phyloP scores from a whole-genome alignment of 1,139 yeast genomes.

The Yamadazyma atlantica region DNA sequence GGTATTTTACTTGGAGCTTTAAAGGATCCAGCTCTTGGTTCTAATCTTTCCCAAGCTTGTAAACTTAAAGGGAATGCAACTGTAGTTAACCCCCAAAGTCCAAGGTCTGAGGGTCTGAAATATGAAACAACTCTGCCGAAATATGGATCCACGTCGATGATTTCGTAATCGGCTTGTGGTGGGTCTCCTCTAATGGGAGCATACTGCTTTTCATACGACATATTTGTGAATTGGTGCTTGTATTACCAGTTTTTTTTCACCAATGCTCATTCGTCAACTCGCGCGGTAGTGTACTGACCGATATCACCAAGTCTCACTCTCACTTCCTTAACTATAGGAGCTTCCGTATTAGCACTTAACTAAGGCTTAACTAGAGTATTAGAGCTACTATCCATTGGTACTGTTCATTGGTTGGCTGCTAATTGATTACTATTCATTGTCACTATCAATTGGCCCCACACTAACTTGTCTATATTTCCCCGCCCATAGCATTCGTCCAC shows the following conservation, averaged over 20 bases:
- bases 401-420: too few species aligned
- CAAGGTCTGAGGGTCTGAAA: conserved; percentile 69
- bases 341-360: too few species aligned
- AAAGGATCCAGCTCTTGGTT: conserved; percentile 60
- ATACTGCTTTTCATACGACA: conserved; percentile 44
- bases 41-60: conserved; percentile 60
- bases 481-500: too few species aligned
- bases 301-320: neutral
- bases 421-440: too few species aligned
- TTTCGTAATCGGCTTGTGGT: conserved; percentile 45
- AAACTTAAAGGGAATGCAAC: conserved; percentile 64
- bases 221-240: conserved; percentile 11
- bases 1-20: conserved; percentile 55
- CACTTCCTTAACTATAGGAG: too few species aligned
- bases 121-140: conserved; percentile 70
- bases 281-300: conserved; percentile 3
- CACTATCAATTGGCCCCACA: too few species aligned
- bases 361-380: too few species aligned
- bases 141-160: conserved; percentile 80
- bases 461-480: too few species aligned
- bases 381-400: too few species aligned
- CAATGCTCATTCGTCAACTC: conserved; percentile 24
- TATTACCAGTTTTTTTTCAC: conserved; percentile 7
- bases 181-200: conserved; percentile 48
- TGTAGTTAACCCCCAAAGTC: conserved; percentile 63